phyloP scores from a whole-genome alignment of 2,329 filamentous ascomycete genomes.

The Sphaerulina musiva region DNA sequence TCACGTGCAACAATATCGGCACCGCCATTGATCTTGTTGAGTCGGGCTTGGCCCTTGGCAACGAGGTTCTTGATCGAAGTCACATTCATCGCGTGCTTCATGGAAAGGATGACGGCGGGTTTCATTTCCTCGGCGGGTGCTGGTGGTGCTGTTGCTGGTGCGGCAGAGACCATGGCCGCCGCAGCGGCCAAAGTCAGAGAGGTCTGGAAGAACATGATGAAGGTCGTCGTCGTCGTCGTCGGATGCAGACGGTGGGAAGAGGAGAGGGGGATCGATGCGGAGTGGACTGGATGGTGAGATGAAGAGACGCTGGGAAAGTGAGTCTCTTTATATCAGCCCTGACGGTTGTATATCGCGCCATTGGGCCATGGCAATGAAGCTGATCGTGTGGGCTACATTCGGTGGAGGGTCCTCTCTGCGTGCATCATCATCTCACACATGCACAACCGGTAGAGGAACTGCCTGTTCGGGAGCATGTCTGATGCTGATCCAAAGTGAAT shows the following conservation, averaged over 20 bases:
- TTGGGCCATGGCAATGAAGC: neutral
- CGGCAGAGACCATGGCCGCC: constrained; percentile 12
- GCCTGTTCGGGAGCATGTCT: neutral
- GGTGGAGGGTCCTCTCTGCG: neutral
- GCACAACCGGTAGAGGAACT: neutral
- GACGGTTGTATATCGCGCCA: neutral
- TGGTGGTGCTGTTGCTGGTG: constrained; percentile 8
- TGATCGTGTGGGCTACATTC: neutral
- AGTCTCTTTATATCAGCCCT: neutral
- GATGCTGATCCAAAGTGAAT: neutral
- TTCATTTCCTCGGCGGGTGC: constrained; percentile 9
- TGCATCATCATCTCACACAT: neutral
- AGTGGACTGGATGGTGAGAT: neutral
- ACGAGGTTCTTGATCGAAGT: constrained; percentile 17
- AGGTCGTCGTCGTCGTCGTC: neutral
- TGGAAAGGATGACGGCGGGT: constrained; percentile 3
- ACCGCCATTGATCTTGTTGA: constrained; percentile 14
- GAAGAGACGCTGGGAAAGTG: neutral
- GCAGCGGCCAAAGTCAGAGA: constrained; percentile 15
- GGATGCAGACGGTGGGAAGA: neutral
- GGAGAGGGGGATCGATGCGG: neutral
- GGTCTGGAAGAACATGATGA: constrained; percentile 16
- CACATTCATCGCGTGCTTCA: constrained; percentile 12
- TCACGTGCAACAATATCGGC: neutral
- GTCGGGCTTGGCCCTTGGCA: constrained; percentile 9